Percentiles rank a stretch among this genome's conserved stretches.
Evolutionary conservation across 257 asterid species (phyloP).

Genomic region (Solanum chmielewskii): DNA sequence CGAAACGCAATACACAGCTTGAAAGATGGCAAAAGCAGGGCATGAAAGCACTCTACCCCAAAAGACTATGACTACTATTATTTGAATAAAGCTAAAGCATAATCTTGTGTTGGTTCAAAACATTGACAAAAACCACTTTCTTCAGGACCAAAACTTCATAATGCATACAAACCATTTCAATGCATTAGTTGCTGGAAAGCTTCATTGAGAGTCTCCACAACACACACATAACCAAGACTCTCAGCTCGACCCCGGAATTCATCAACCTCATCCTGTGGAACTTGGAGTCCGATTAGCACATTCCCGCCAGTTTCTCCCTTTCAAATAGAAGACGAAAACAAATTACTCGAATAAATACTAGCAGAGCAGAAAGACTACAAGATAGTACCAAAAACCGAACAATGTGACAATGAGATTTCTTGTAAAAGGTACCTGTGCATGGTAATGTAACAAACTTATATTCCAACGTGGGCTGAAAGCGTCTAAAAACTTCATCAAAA

Average conservation of each 20-base stretch:
- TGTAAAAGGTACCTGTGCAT: slow-evolving; percentile 54
- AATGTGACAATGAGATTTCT: not conserved
- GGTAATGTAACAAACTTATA: slow-evolving; percentile 86
- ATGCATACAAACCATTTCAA: not conserved
- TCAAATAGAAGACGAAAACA: not conserved
- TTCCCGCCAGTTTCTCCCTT: slow-evolving; percentile 91
- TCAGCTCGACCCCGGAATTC: not conserved
- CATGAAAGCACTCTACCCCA: not conserved
- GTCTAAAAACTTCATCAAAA: slow-evolving; percentile 79
- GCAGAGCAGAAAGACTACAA: not conserved
- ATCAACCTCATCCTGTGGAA: not conserved
- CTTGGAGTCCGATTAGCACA: slow-evolving; percentile 24
- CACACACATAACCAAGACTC: slow-evolving; percentile 11
- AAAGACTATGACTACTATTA: not conserved
- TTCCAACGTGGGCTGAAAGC: slow-evolving; percentile 93
- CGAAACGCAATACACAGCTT: not conserved
- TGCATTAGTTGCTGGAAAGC: slow-evolving; percentile 12
- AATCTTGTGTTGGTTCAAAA: not conserved
- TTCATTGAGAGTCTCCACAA: slow-evolving; percentile 6
- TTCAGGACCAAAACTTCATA: not conserved
- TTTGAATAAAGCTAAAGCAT: not conserved
- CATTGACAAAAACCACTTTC: not conserved
- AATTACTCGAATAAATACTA: not conserved
- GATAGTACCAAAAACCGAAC: not conserved
- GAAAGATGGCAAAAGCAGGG: not conserved